Base-by-base conservation (phyloP, 73 alveolate species). In the Halteria grandinella region DNA sequence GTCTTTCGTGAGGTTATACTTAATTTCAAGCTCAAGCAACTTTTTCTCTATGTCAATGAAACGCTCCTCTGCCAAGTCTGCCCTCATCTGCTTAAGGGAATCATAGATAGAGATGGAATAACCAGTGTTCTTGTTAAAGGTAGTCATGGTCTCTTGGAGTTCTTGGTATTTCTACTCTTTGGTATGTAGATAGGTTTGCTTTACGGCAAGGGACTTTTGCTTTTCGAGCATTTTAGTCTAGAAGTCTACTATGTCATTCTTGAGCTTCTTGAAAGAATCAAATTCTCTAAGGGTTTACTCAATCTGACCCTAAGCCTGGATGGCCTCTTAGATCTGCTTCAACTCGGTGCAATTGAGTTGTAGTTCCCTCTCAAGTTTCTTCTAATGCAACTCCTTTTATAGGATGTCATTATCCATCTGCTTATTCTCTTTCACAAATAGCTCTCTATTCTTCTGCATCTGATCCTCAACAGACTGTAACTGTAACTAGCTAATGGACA, bases 11-110 rank as follows among this genome's bases (percentile, higher is more conserved):
- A 84, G 51, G n/a, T 70, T 24, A 28, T 52, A 55, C 52, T 79
- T 59, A 0, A 75, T 66, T 24, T 62, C 86, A 1, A 36, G 11
- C 24, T 75, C 88, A 3, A 66, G 21, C 25, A 74, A 69, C 27
- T 64, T 53, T 34, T 41, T 2, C 33, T 81, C 79, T 11, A 84
- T 74, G 51, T 52, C 80, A 2, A 24, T 20, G 62, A 29, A 84
- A 11, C 37, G 29, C 5, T 36, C 72, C 25, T 79, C 70, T 8
- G 12, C 27, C 37, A 57, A 10, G n/a, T 75, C 79, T 1, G 44
- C 44, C 25, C 25, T 45, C 72, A 70, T 70, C 12, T 32, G 27
- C 41, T 64, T 70, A 21, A 70, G 51, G 14, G 69, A 32, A 7
- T 70, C 72, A 2, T 25, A 28, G 15, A 50, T 50, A 2, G 83